Base-by-base conservation (phyloP, 169 alveolate species). In the Eimeria acervulina region DNA sequence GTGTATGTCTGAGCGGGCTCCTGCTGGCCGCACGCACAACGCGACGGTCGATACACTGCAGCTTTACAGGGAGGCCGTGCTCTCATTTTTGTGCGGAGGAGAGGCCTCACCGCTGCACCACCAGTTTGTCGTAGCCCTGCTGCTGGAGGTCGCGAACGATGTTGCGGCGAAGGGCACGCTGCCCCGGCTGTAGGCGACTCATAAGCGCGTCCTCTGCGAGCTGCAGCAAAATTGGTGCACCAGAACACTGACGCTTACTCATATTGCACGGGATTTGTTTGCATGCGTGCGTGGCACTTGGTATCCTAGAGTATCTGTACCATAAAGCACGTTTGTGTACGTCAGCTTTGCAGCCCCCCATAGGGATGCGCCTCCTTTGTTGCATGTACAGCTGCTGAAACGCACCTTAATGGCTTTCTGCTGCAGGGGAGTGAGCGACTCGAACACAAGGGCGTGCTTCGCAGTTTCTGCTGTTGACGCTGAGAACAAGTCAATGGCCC, bases 401-500 rank as follows among this genome's bases (percentile, higher is more conserved):
- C 74, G 72, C 74, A 97, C 98, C 96, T 96, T 98, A 89, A 98
- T 98, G 68, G 97, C 97, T 31, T 96, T 95, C 93, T 98, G 99
- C 84, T 98, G 99, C 63, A 97, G 95, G 15, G 98, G 98, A 23
- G 99, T 96, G 96, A 98, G 94, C 28, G 97, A 94, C 95, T 98
- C 99, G 66, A 97, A 83, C 38, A 97, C 93, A 70, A 98, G 96
- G 63, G 98, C 92, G 90, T 97, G 98, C 91, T 97, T 98, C 92
- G 98, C 98, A 13, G 99, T 97, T 95, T 98, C 99, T 13, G 98
- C 99, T 33, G 99, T 98, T 84, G 99, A 98, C 4, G 97, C 98
- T 31, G 98, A 97, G 97, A 98, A 98, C 66, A 98, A 96, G 94
- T 98, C 98, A 40, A 98, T 98, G 3, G 99, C 99, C 99, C 98